phyloP scores from a whole-genome alignment of 2,329 filamentous ascomycete genomes.

The Basipetospora chlamydospora region DNA sequence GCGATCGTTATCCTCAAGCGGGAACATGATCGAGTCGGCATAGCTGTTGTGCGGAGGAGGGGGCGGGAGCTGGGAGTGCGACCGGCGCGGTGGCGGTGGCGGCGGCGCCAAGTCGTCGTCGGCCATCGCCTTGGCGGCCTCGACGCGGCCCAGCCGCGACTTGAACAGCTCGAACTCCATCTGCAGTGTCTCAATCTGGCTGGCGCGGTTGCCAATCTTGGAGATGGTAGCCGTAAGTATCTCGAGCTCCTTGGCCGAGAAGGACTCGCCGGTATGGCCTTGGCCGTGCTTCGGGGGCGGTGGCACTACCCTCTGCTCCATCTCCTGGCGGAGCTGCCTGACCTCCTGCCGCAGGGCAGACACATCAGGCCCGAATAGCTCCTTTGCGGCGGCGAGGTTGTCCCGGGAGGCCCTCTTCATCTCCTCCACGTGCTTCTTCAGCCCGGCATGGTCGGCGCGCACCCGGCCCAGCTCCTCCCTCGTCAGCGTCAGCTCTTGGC shows the following conservation, averaged over 20 bases:
- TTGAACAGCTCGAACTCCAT: slow-evolving; percentile 28
- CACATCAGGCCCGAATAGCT: too few relatives aligned
- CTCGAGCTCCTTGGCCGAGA: slow-evolving; percentile 21
- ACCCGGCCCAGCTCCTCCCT: slow-evolving; percentile 13
- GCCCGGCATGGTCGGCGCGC: slow-evolving; percentile 11
- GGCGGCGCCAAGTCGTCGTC: slow-evolving; percentile 4
- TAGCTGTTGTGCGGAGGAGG: too few relatives aligned
- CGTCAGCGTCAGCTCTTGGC: slow-evolving; percentile 11
- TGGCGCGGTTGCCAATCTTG: slow-evolving; percentile 22
- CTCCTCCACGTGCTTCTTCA: slow-evolving; percentile 12
- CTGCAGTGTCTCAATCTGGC: slow-evolving; percentile 23
- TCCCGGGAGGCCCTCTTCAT: slow-evolving; percentile 13
- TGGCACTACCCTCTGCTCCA: slow-evolving; percentile 15
- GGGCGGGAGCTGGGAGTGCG: not conserved
- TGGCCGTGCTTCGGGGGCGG: slow-evolving; percentile 5
- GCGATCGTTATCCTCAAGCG: too few relatives aligned
- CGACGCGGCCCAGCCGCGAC: slow-evolving; percentile 20
- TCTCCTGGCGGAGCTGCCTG: slow-evolving; percentile 15
- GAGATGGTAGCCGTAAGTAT: slow-evolving; percentile 23
- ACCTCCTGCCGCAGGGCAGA: slow-evolving; percentile 19
- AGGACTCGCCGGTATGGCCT: slow-evolving; percentile 7
- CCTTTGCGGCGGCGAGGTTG: slow-evolving; percentile 13
- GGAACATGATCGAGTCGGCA: too few relatives aligned
- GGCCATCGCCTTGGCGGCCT: slow-evolving; percentile 10
- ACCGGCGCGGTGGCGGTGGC: too few relatives aligned